phyloP scores from a whole-genome alignment of 2,329 filamentous ascomycete genomes.

The Cladosporium sp. region DNA sequence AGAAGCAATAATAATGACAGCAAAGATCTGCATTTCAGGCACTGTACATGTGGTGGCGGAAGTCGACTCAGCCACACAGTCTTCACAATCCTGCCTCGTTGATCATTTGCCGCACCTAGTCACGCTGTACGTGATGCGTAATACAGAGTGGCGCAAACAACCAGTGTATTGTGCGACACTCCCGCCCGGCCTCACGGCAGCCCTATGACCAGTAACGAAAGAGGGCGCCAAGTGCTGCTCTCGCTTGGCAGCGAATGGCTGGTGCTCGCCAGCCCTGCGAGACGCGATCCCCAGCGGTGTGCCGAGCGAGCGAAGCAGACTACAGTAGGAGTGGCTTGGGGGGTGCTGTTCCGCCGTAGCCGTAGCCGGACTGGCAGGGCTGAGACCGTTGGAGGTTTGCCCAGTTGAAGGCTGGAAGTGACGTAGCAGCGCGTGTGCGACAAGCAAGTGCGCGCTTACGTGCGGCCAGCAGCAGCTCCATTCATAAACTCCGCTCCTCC shows the following conservation, averaged over 20 bases:
- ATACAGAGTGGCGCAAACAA: constrained; percentile 6
- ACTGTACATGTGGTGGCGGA: neutral
- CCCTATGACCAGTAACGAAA: neutral
- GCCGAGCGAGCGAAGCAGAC: neutral
- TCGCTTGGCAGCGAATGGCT: neutral
- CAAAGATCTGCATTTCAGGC: neutral
- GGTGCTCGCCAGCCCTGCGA: neutral
- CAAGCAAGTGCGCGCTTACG: neutral
- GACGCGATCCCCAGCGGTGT: neutral
- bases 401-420: neutral
- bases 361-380: constrained; percentile 1
- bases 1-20: neutral
- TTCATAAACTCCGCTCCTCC: neutral
- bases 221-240: neutral
- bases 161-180: neutral
- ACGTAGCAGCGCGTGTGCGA: neutral
- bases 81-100: neutral
- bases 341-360: constrained; percentile 1
- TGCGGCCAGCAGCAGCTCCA: neutral
- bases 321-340: neutral
- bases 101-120: neutral
- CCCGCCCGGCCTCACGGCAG: constrained; percentile 2
- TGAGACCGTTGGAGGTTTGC: neutral
- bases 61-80: constrained; percentile 2
- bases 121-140: neutral